phyloP scores from a whole-genome alignment of 2,329 filamentous ascomycete genomes.

The Fonsecaea nubica region DNA sequence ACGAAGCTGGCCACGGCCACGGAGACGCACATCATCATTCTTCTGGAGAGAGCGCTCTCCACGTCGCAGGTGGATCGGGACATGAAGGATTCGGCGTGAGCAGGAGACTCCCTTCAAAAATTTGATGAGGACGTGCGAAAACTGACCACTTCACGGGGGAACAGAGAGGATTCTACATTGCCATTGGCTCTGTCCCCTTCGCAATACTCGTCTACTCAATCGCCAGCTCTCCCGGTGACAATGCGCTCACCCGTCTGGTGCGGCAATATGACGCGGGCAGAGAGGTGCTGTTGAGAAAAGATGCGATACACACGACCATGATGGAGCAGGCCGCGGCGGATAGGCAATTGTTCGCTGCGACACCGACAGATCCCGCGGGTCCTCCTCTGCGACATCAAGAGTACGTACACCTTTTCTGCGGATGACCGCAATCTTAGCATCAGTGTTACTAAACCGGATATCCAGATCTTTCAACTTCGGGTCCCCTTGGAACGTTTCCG shows the following conservation, averaged over 20 bases:
- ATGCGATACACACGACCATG: conserved; percentile 65
- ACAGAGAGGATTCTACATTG: conserved; percentile 57
- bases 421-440: neutral
- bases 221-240: conserved; percentile 36
- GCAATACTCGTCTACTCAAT: conserved; percentile 53
- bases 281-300: conserved; percentile 62
- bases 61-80: conserved; percentile 48
- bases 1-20: conserved; percentile 45
- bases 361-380: conserved; percentile 49
- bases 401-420: conserved; percentile 50
- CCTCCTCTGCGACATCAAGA: conserved; percentile 68
- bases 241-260: conserved; percentile 32
- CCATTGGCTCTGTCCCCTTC: conserved; percentile 51
- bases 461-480: conserved; percentile 67
- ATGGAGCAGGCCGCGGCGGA: conserved; percentile 69
- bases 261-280: conserved; percentile 46
- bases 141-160: conserved; percentile 25
- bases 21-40: conserved; percentile 41
- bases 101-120: conserved; percentile 28
- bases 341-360: conserved; percentile 64
- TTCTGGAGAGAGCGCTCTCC: conserved; percentile 43
- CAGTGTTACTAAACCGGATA: conserved; percentile 15
- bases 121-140: neutral
- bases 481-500: conserved; percentile 68
- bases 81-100: conserved; percentile 56